Base-by-base conservation (phyloP, 192 early-diverging fungal genomes). In the Linnemannia hyalina region DNA sequence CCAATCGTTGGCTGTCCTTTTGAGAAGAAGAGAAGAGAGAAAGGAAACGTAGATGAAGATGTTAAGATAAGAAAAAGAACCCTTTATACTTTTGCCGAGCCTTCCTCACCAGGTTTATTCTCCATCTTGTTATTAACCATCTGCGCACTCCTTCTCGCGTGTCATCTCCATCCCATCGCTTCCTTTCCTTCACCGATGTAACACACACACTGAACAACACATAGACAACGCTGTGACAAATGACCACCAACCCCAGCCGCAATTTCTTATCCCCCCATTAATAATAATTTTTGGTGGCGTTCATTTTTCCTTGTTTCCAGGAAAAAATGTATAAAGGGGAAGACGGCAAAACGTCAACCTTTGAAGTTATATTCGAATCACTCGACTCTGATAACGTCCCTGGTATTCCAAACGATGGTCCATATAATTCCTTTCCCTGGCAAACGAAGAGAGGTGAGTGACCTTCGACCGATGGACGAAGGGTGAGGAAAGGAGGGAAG, bases 281-380 rank as follows among this genome's bases (percentile, higher is more conserved):
- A 32, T 65, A 65, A 29, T 65, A 65, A 65, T 65, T 65, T 26
- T 65, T 65, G 60, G 60, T 65, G 60, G 60, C 60, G 60, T 15
- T 22, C 2, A 52, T 32, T 32, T 11, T 13, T 15, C 29, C 26
- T 32, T 10, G 38, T 57, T 60, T 11, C 32, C 1, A 23, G 68
- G 36, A 20, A 20, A 22, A 49, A 52, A 52, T 0, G 18, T 3
- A 46, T 32, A 68, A 11, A 68, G 10, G 9, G 32, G 0, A n/a
- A 46, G 44, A 46, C 1, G 1, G 44, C 0, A 46, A 11, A 46
- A 13, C 10, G 44, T 9, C 44, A 46, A 15, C 44, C 68, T 18
- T 70, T 70, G 68, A 6, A 20, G 49, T 20, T 3, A 52, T 20
- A 1, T 22, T 52, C 0, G 49, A 16, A 4, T 49, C 47, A 3